Evolutionary conservation across 176 grass and related monocot species (phyloP).

Genomic region (Chrysopogon serrulatus): DNA sequence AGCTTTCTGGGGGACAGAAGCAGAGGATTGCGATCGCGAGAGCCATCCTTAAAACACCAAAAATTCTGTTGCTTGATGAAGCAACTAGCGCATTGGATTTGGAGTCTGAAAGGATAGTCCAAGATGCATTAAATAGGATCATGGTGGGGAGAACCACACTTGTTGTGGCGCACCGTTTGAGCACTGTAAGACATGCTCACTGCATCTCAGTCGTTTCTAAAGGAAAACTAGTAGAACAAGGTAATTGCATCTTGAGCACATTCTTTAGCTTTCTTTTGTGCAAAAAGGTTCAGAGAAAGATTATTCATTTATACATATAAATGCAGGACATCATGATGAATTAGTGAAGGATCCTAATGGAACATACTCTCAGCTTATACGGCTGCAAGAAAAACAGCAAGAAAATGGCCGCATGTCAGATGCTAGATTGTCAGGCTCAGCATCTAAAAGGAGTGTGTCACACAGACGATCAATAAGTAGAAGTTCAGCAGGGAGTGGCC

Average conservation of each 20-base stretch:
- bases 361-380: conserved; percentile 40
- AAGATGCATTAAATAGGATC: conserved; percentile 44
- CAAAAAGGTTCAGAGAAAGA: background rate
- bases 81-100: conserved; percentile 59
- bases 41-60: conserved; percentile 53
- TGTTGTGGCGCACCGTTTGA: conserved; percentile 49
- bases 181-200: conserved; percentile 44
- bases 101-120: conserved; percentile 50
- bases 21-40: conserved; percentile 51
- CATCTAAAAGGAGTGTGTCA: conserved; percentile 15
- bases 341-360: conserved; percentile 22
- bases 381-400: conserved; percentile 27
- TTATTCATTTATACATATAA: background rate
- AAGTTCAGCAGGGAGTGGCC: conserved; percentile 23
- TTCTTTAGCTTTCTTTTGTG: conserved; percentile 10
- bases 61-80: conserved; percentile 62
- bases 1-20: conserved; percentile 61
- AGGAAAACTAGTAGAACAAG: conserved; percentile 77
- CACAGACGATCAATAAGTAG: background rate
- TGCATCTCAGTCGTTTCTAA: conserved; percentile 51
- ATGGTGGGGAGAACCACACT: conserved; percentile 48
- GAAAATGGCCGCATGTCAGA: background rate
- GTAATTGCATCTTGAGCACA: conserved; percentile 14
- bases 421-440: conserved; percentile 12
- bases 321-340: conserved; percentile 37